Evolutionary conservation across 1,284 basidiomycete genomes (phyloP).

Genomic region (Ganoderma sinense): DNA sequence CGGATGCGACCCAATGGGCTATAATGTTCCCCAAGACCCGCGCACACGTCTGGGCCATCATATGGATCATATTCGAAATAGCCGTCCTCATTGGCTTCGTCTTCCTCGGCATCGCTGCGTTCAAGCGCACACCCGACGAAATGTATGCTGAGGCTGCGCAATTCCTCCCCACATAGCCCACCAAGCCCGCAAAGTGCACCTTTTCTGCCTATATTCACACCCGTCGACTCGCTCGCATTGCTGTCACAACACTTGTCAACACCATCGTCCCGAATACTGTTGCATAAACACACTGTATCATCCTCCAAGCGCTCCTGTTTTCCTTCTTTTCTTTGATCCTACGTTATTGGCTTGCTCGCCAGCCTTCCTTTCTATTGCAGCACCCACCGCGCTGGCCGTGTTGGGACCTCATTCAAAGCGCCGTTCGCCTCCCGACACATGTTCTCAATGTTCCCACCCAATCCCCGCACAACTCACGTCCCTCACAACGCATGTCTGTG

Average conservation of each 20-base stretch:
- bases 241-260: background rate
- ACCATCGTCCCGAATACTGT: background rate
- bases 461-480: background rate
- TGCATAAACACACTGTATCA: slow-evolving; percentile 18
- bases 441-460: background rate
- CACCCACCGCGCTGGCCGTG: slow-evolving; percentile 17
- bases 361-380: slow-evolving; percentile 11
- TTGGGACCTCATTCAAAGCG: slow-evolving; percentile 1
- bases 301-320: slow-evolving; percentile 13
- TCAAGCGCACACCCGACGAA: slow-evolving; percentile 55
- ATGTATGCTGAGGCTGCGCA: slow-evolving; percentile 46
- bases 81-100: slow-evolving; percentile 73
- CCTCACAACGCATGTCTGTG: background rate
- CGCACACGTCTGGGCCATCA: slow-evolving; percentile 77
- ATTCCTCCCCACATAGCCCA: slow-evolving; percentile 39
- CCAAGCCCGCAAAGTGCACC: background rate
- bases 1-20: slow-evolving; percentile 81
- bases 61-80: slow-evolving; percentile 80
- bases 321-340: slow-evolving; percentile 8
- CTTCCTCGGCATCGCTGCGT: slow-evolving; percentile 74
- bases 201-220: background rate
- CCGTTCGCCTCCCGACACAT: background rate
- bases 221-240: background rate
- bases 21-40: slow-evolving; percentile 71
- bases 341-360: slow-evolving; percentile 23